Evolutionary conservation across 768 basidiomycete species (phyloP).

Genomic region (Tulasnella calospora): DNA sequence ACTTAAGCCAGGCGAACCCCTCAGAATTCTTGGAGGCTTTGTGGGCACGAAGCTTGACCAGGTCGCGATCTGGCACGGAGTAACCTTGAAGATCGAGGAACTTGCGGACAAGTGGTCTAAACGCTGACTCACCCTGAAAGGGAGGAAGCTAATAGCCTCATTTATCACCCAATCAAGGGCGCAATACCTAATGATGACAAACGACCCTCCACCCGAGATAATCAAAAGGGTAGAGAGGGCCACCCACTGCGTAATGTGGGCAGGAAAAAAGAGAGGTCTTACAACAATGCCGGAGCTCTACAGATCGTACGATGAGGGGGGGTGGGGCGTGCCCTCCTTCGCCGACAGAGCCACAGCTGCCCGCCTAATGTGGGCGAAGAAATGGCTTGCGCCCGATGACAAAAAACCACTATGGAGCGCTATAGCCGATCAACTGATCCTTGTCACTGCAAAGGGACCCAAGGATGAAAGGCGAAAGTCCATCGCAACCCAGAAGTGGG

Average conservation of each 20-base stretch:
- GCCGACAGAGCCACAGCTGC: neutral
- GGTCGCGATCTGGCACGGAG: constrained; percentile 8
- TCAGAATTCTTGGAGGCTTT: constrained; percentile 29
- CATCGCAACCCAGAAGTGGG: neutral
- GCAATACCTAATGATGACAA: neutral
- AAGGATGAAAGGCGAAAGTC: neutral
- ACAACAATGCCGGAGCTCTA: neutral
- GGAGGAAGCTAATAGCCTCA: neutral
- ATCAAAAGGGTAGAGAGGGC: neutral
- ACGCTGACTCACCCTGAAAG: neutral
- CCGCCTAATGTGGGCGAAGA: neutral
- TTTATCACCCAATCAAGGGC: neutral
- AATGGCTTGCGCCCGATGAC: neutral
- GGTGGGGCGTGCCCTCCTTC: neutral
- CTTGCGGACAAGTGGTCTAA: neutral
- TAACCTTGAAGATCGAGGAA: neutral
- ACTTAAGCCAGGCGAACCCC: neutral
- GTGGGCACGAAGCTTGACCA: constrained; percentile 28
- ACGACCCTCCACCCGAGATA: neutral
- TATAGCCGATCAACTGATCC: neutral
- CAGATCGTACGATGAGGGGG: neutral
- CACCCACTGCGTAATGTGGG: neutral
- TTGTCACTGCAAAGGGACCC: neutral
- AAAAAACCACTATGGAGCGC: neutral
- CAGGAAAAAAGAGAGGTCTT: neutral